Percentiles rank a stretch among this genome's conserved stretches.
Evolutionary conservation across 495 filamentous ascomycete genomes (phyloP).

Genomic region (Aspergillus biplanus): DNA sequence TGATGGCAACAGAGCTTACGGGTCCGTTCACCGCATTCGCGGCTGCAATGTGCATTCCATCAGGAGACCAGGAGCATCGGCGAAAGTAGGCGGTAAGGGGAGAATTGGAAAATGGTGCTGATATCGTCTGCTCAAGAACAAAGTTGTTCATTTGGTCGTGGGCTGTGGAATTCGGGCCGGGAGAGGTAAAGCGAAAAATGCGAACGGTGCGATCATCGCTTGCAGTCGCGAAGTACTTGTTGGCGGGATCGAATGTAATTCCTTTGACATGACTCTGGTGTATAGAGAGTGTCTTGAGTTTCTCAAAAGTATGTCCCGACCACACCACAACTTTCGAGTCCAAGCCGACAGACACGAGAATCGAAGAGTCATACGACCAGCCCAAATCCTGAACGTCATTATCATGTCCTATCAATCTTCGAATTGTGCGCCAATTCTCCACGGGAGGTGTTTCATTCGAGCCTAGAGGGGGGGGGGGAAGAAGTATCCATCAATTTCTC

Average conservation of each 20-base stretch:
- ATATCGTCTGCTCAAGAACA: conserved; percentile 83
- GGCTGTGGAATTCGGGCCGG: conserved; percentile 86
- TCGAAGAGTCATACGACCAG: conserved; percentile 95
- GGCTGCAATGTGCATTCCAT: conserved; percentile 95
- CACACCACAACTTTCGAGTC: conserved; percentile 98
- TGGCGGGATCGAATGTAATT: conserved; percentile 96
- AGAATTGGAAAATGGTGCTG: conserved; percentile 79
- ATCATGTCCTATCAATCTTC: conserved; percentile 92
- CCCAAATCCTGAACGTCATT: conserved; percentile 98
- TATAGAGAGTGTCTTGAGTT: conserved; percentile 85
- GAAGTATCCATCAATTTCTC: conserved; percentile 18
- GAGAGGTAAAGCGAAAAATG: conserved; percentile 92
- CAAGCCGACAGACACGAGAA: conserved; percentile 92
- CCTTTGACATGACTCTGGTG: conserved; percentile 99
- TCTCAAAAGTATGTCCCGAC: conserved; percentile 97
- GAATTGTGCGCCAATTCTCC: conserved; percentile 95
- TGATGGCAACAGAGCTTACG: conserved; percentile 94
- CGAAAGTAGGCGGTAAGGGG: conserved; percentile 97
- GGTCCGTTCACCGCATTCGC: conserved; percentile 97
- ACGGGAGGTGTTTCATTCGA: conserved; percentile 89
- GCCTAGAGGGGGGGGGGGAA: conserved; percentile 48
- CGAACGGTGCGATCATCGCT: conserved; percentile 97
- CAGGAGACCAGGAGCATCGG: conserved; percentile 94
- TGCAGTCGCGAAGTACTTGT: conserved; percentile 98
- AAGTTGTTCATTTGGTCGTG: conserved; percentile 97